These are phyloP conservation scores for Phytophthora parvispora DNA, from an alignment of 352 stramenopile species.

Conservation along the genomic window DNA sequence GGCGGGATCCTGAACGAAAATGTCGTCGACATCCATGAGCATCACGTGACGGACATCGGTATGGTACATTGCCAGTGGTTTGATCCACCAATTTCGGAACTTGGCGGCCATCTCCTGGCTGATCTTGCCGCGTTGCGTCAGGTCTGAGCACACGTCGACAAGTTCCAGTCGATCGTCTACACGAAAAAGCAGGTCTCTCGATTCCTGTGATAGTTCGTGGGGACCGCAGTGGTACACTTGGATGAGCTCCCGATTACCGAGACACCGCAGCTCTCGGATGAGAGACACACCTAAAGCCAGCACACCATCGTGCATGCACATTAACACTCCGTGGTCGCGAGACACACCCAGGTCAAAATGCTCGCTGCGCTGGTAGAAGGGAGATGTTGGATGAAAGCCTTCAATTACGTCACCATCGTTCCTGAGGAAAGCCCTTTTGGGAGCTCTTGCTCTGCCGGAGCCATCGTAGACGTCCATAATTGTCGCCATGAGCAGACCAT, in stretches of 20 bases:
- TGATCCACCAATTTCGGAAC: conserved; percentile 1
- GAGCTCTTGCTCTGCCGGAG: background rate
- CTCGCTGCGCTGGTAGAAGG: background rate
- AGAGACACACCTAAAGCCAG: background rate
- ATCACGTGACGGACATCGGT: conserved; percentile 3
- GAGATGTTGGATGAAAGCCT: background rate
- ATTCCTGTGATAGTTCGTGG: background rate
- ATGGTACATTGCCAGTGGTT: background rate
- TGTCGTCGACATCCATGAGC: conserved; percentile 1
- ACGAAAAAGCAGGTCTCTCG: background rate
- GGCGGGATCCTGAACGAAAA: background rate
- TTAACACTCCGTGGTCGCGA: background rate
- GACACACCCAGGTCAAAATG: background rate
- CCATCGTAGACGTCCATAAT: background rate
- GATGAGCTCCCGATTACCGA: background rate
- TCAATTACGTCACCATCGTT: background rate
- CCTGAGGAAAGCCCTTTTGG: background rate
- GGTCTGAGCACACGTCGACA: background rate
- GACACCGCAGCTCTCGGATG: background rate
- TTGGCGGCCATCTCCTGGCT: background rate
- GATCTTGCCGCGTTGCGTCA: background rate
- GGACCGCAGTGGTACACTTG: conserved; percentile 1
- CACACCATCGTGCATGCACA: background rate
- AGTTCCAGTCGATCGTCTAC: background rate
- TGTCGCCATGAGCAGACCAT: background rate